Evolutionary conservation across 352 stramenopile genomes (phyloP).

Genomic region (Pseudoperonospora humuli): DNA sequence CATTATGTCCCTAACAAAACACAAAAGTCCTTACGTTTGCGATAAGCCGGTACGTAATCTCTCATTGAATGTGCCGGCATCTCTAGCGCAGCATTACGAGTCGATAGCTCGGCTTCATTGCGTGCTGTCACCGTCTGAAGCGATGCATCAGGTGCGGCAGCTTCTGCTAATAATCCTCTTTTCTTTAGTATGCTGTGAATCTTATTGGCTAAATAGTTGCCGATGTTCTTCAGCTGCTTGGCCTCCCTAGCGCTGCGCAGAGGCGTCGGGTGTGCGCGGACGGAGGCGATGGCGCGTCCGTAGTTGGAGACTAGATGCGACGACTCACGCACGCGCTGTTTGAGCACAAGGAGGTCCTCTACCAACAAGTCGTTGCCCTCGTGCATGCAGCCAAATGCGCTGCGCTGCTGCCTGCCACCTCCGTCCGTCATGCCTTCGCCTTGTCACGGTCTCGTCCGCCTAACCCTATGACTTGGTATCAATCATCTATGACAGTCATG

Average conservation of each 20-base stretch:
- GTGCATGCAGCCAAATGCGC: constrained; percentile 38
- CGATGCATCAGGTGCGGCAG: neutral
- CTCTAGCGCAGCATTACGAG: neutral
- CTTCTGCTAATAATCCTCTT: constrained; percentile 11
- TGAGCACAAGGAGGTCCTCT: constrained; percentile 60
- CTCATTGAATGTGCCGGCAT: constrained; percentile 4
- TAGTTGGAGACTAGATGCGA: constrained; percentile 64
- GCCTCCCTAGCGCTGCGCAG: constrained; percentile 48
- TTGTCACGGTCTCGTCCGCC: too few species aligned
- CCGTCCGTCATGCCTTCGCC: too few species aligned
- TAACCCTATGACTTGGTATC: too few species aligned
- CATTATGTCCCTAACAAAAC: neutral
- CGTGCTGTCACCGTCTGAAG: neutral
- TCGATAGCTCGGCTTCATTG: constrained; percentile 6
- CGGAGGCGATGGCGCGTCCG: constrained; percentile 52
- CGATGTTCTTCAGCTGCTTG: constrained; percentile 62
- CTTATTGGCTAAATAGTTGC: constrained; percentile 83
- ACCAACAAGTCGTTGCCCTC: constrained; percentile 59
- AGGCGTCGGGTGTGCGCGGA: constrained; percentile 40
- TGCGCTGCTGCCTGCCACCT: constrained; percentile 21
- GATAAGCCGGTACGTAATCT: constrained; percentile 44
- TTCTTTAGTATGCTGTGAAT: constrained; percentile 71
- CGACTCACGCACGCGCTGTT: constrained; percentile 45
- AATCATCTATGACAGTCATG: too few species aligned
- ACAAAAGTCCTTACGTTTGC: constrained; percentile 41